Evolutionary conservation across 345 rosid species (phyloP).

Genomic region (Cardamine resedifolia): DNA sequence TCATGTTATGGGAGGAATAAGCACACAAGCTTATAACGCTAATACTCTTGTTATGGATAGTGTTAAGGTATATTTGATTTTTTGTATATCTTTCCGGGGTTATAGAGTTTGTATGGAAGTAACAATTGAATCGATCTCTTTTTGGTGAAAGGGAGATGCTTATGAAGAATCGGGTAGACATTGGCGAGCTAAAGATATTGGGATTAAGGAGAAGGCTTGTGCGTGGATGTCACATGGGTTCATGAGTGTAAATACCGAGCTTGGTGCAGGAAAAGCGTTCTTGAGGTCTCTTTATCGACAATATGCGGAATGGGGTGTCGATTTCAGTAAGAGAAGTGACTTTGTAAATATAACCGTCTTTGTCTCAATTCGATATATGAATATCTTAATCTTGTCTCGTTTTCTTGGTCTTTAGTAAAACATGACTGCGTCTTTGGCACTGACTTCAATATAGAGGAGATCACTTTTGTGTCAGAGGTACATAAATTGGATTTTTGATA

Average conservation of each 20-base stretch:
- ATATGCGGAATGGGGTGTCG: conserved; percentile 94
- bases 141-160: conserved; percentile 57
- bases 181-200: conserved; percentile 84
- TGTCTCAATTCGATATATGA: not conserved
- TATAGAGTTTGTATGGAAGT: not conserved
- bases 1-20: conserved; percentile 93
- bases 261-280: conserved; percentile 84
- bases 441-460: conserved; percentile 71
- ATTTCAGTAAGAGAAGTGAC: conserved; percentile 61
- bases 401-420: conserved; percentile 55
- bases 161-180: conserved; percentile 55
- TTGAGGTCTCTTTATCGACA: conserved; percentile 78
- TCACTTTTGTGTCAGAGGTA: conserved; percentile 70
- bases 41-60: conserved; percentile 72
- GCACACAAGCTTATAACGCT: conserved; percentile 82
- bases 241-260: conserved; percentile 77
- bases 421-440: conserved; percentile 84
- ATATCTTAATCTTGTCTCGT: not conserved
- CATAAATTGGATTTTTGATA: not conserved
- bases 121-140: not conserved
- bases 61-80: conserved; percentile 46
- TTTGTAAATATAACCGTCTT: not conserved
- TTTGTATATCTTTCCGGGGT: not conserved
- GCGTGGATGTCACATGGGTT: conserved; percentile 91
- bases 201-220: conserved; percentile 79